These are phyloP conservation scores for Sechiopsis laciniata DNA, from an alignment of 306 rosid species.

Conservation along the genomic window DNA sequence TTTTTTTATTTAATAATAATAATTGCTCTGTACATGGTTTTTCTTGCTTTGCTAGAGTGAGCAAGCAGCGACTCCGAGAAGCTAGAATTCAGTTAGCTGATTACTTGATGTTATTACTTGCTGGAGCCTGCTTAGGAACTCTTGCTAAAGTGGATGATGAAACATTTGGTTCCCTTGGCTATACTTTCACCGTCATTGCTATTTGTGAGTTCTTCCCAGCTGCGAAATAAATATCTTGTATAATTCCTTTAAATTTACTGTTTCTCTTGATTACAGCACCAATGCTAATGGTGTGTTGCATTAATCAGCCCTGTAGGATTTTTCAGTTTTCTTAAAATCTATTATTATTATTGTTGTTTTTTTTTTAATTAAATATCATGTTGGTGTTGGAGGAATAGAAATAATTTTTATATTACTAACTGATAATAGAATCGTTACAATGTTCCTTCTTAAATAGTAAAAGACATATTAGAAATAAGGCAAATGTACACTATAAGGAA, in stretches of 20 bases:
- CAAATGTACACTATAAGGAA: no score
- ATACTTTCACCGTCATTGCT: slow-evolving; percentile 69
- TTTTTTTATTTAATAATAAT: slow-evolving; percentile 12
- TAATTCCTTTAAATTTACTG: slow-evolving; percentile 19
- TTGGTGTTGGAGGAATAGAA: no score
- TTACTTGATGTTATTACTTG: slow-evolving; percentile 64
- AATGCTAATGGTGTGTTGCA: slow-evolving; percentile 2
- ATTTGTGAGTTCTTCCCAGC: slow-evolving; percentile 51
- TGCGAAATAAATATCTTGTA: slow-evolving; percentile 14
- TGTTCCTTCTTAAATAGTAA: no score
- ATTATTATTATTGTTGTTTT: no score
- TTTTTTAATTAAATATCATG: not conserved
- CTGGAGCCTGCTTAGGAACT: slow-evolving; percentile 75
- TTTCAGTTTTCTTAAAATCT: not conserved
- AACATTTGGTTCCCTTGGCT: slow-evolving; percentile 60
- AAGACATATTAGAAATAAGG: no score
- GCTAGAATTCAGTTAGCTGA: slow-evolving; percentile 52
- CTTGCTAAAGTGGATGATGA: slow-evolving; percentile 65
- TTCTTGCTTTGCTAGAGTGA: slow-evolving; percentile 42
- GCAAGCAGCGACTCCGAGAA: slow-evolving; percentile 71
- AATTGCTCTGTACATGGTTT: slow-evolving; percentile 22
- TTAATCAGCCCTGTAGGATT: not conserved
- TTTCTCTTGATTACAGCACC: not conserved
- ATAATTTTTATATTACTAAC: no score
- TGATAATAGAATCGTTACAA: no score